Base-by-base conservation (phyloP, 2,329 filamentous ascomycete species). In the Aureobasidium subglaciale region DNA sequence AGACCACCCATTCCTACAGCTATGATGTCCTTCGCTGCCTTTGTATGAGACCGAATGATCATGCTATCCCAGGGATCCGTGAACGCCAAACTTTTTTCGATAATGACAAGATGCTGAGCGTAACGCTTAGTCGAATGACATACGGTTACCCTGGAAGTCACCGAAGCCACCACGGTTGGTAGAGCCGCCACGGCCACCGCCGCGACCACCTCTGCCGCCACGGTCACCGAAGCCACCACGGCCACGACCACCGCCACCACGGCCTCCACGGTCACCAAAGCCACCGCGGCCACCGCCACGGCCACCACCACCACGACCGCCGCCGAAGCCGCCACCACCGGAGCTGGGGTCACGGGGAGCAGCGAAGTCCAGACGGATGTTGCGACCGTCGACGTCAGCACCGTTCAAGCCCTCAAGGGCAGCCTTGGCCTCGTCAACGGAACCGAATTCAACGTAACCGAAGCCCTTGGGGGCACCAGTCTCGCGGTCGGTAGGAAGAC, bases 391-490 rank as follows among this genome's bases (percentile, higher is more conserved):
- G 64, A 93, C 80, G 58, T 88, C 84, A 56, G 78, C 77, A 61
- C 89, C 89, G 64, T 88, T 85, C 70, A 88, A 79, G 56, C 78
- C 75, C 64, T 86, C 78, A 64, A 89, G 83, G 22, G 85, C 91
- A 64, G 77, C 74, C 75, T 86, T 88, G 65, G 91, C 89, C 65
- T 96, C 90, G 25, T 95, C 90, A 59, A 93, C 71, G 16, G 86
- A 87, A 64, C 77, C 75, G 78, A 92, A 96, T 68, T 86, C 85
- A 61, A 96, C 86, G 70, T 96, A 96, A 55, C 89, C 91, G 72
- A 95, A 96, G 57, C 91, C 91, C 85, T 96, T 96, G 69, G 86
- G 85, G 64, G 84, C 82, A 62, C 90, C 90, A 60, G 84, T 84
- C 59, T 95, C 90, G 70, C 84, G 83, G 71, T 96, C 89, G 58